These are phyloP conservation scores for Exserohilum rostratum DNA, from an alignment of 2,329 filamentous ascomycete genomes.

Conservation along the genomic window DNA sequence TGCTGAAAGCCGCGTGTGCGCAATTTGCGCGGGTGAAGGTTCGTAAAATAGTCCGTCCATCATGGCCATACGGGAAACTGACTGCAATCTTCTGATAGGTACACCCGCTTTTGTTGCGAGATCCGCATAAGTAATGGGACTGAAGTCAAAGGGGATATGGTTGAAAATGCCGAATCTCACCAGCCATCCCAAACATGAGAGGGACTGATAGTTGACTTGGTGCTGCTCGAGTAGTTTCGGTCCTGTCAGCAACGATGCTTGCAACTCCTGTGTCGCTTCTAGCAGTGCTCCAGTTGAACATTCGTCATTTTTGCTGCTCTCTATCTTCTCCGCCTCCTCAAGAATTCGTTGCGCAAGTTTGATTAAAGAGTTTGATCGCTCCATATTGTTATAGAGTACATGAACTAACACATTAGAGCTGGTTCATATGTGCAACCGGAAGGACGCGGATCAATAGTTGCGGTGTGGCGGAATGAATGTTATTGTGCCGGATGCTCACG, in stretches of 20 bases:
- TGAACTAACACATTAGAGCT: background rate
- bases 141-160: background rate
- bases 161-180: background rate
- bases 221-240: background rate
- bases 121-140: background rate
- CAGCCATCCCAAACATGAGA: background rate
- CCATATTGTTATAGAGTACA: background rate
- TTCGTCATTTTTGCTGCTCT: background rate
- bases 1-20: background rate
- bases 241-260: background rate
- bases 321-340: background rate
- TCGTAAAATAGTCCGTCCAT: background rate
- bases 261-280: background rate
- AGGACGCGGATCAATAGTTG: too few species aligned
- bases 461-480: too few species aligned
- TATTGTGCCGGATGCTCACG: too few species aligned
- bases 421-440: too few species aligned
- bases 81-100: background rate
- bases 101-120: background rate
- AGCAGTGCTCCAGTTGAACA: background rate
- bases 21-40: background rate
- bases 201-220: background rate
- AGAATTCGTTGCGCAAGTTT: background rate
- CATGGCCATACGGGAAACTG: background rate
- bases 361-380: background rate